A percentile compares a stretch with the other conserved stretches of the same genome.
Conservation (phyloP, 495 filamentous ascomycete species). For the Neurospora sp. region DNA sequence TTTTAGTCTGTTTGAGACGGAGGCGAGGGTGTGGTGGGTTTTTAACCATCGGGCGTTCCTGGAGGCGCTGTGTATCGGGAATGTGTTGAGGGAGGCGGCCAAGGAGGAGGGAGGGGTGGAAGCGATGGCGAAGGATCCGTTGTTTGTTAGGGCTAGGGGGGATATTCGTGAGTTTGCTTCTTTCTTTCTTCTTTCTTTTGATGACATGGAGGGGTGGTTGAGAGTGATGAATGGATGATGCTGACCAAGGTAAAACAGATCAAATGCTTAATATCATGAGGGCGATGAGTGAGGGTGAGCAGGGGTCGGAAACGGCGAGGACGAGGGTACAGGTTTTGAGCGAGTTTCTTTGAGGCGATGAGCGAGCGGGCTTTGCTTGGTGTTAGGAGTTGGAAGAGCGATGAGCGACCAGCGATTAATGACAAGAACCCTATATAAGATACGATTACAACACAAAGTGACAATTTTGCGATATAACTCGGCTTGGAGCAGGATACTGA, state of each 20-base stretch:
- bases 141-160: slow-evolving; percentile 42
- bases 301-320: slow-evolving; percentile 40
- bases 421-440: too few species aligned
- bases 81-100: slow-evolving; percentile 13
- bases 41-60: slow-evolving; percentile 65
- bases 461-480: background rate
- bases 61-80: slow-evolving; percentile 48
- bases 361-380: background rate
- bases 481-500: background rate
- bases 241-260: slow-evolving; percentile 19
- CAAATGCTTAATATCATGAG: slow-evolving; percentile 51
- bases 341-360: slow-evolving; percentile 24
- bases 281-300: slow-evolving; percentile 40
- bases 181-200: background rate
- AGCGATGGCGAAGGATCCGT: slow-evolving; percentile 34
- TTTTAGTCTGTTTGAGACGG: slow-evolving; percentile 47
- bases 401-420: too few species aligned
- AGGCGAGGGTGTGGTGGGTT: slow-evolving; percentile 68
- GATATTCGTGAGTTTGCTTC: slow-evolving; percentile 42
- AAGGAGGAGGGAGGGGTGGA: slow-evolving; percentile 23
- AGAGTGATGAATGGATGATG: background rate
- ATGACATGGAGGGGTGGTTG: too few species aligned
- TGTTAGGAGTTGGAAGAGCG: background rate
- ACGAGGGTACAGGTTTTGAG: slow-evolving; percentile 47
- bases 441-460: background rate